Percentiles rank a stretch among this genome's conserved stretches.
These are phyloP conservation scores for Fraxinus paxiana DNA, from an alignment of 305 asterid genomes.

Conservation along the genomic window DNA sequence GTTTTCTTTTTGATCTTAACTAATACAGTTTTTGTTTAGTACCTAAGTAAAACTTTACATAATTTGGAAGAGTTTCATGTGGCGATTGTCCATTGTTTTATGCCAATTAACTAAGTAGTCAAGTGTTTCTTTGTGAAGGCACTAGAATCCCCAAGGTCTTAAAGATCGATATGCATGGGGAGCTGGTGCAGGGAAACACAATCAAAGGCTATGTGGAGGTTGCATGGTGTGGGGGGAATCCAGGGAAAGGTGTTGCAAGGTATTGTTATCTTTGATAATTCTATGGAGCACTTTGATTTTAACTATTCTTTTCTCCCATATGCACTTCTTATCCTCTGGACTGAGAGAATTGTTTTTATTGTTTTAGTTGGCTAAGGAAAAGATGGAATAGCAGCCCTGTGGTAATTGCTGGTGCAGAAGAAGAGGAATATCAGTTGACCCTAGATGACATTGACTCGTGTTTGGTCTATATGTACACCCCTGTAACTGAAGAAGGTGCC, in stretches of 20 bases:
- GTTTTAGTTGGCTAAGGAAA: slow-evolving; percentile 83
- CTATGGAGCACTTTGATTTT: slow-evolving; percentile 14
- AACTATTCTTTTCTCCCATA: slow-evolving; percentile 11
- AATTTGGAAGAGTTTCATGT: slow-evolving; percentile 5
- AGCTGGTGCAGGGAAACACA: slow-evolving; percentile 81
- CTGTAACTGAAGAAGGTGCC: slow-evolving; percentile 90
- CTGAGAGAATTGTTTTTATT: slow-evolving; percentile 18
- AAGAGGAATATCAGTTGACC: slow-evolving; percentile 69
- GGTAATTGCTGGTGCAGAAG: slow-evolving; percentile 87
- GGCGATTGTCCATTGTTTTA: slow-evolving; percentile 19
- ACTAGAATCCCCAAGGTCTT: slow-evolving; percentile 88
- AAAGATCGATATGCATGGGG: slow-evolving; percentile 76
- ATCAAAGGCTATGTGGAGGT: slow-evolving; percentile 72
- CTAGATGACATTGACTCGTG: slow-evolving; percentile 84
- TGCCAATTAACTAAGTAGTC: slow-evolving; percentile 12
- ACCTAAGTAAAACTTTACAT: slow-evolving; percentile 7
- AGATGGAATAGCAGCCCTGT: slow-evolving; percentile 90
- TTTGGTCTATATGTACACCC: slow-evolving; percentile 92
- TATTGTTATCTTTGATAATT: slow-evolving; percentile 32
- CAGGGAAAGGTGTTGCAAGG: slow-evolving; percentile 96
- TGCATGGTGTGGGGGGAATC: slow-evolving; percentile 99
- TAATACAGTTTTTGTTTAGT: background rate
- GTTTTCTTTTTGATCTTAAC: background rate
- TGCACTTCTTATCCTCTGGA: slow-evolving; percentile 8
- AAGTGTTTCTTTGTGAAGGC: slow-evolving; percentile 47